Evolutionary conservation across 2,329 filamentous ascomycete species (phyloP).

Genomic region (Claviceps capensis): DNA sequence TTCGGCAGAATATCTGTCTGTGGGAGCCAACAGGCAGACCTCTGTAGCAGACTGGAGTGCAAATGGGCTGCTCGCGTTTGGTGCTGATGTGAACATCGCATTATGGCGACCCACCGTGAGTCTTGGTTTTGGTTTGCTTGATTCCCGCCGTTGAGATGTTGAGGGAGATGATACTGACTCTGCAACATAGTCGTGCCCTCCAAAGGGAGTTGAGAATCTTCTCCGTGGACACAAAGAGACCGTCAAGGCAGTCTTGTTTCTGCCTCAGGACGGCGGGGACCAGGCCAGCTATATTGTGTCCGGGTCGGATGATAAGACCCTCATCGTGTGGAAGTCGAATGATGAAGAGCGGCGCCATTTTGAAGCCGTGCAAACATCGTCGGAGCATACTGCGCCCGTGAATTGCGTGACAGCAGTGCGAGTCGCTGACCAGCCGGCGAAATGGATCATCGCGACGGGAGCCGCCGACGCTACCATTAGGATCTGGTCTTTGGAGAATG

Average conservation of each 20-base stretch:
- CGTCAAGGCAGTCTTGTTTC: constrained; percentile 75
- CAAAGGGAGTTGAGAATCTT: constrained; percentile 48
- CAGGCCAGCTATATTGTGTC: constrained; percentile 50
- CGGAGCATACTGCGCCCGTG: constrained; percentile 59
- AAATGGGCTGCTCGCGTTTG: constrained; percentile 67
- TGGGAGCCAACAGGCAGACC: constrained; percentile 82
- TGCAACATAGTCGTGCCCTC: constrained; percentile 18
- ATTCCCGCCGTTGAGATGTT: background rate
- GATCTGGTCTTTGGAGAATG: constrained; percentile 51
- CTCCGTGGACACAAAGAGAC: constrained; percentile 64
- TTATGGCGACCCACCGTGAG: constrained; percentile 72
- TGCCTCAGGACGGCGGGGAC: constrained; percentile 36
- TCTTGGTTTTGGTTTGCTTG: constrained; percentile 7
- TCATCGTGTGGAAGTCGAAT: constrained; percentile 54
- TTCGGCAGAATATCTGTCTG: constrained; percentile 45
- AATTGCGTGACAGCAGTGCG: constrained; percentile 48
- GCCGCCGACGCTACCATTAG: constrained; percentile 62
- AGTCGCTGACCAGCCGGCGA: constrained; percentile 13
- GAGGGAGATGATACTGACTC: background rate
- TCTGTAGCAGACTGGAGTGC: constrained; percentile 79
- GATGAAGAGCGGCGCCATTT: constrained; percentile 13
- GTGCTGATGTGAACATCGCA: constrained; percentile 77
- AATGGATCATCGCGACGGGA: constrained; percentile 57
- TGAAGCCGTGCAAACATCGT: constrained; percentile 35
- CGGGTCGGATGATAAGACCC: constrained; percentile 66